Evolutionary conservation across 1,284 basidiomycete species (phyloP).

Genomic region (Microbotryum lychnidis-dioicae): DNA sequence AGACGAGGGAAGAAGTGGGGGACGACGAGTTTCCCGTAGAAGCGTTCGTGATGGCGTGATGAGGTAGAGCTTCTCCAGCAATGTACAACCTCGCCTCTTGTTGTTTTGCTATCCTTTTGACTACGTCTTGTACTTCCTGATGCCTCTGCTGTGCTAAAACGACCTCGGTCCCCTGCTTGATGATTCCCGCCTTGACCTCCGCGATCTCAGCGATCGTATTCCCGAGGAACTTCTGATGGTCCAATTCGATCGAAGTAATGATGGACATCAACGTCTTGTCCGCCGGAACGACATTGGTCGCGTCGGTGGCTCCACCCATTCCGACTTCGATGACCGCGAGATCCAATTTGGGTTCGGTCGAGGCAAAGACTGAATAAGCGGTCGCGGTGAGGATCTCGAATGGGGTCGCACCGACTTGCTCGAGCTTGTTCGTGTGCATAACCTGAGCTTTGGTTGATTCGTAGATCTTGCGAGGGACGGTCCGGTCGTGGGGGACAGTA

Average conservation of each 20-base stretch:
- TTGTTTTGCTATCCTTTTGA: slow-evolving; percentile 42
- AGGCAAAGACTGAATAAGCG: slow-evolving; percentile 65
- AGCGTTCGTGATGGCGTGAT: too few relatives aligned
- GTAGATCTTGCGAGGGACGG: slow-evolving; percentile 47
- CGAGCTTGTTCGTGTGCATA: slow-evolving; percentile 35
- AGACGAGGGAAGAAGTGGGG: neutral
- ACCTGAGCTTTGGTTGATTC: slow-evolving; percentile 48
- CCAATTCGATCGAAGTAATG: slow-evolving; percentile 78
- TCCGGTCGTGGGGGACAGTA: slow-evolving; percentile 44
- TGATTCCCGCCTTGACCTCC: slow-evolving; percentile 75
- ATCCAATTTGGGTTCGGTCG: slow-evolving; percentile 51
- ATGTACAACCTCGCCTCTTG: slow-evolving; percentile 31
- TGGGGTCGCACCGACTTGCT: slow-evolving; percentile 49
- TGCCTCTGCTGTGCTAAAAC: slow-evolving; percentile 64
- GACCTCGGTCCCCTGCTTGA: slow-evolving; percentile 59
- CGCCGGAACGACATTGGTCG: slow-evolving; percentile 79
- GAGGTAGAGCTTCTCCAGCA: slow-evolving; percentile 8
- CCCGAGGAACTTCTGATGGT: slow-evolving; percentile 87
- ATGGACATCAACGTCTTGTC: slow-evolving; percentile 65
- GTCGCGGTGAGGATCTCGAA: slow-evolving; percentile 82
- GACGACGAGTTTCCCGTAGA: slow-evolving; percentile 24
- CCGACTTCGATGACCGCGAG: slow-evolving; percentile 87
- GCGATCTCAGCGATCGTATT: slow-evolving; percentile 66
- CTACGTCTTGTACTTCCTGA: slow-evolving; percentile 47
- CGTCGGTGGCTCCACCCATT: slow-evolving; percentile 85